Conservation (phyloP, 768 basidiomycete genomes). For the Tubosaeta brunneosetosa region DNA sequence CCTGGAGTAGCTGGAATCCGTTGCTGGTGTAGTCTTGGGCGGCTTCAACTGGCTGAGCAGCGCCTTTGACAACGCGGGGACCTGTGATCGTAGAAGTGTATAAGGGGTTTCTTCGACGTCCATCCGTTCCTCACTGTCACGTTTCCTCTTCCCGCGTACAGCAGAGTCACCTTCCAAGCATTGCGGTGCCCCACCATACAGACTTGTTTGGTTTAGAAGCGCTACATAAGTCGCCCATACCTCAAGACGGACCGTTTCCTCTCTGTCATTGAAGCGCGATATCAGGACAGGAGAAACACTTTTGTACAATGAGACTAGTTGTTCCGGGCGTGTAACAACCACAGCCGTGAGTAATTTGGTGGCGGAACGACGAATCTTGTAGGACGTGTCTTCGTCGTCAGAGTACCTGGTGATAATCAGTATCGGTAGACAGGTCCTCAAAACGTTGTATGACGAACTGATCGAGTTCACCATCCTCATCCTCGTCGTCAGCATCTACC, state of each 20-base stretch:
- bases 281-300: conserved; percentile 85
- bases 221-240: conserved; percentile 83
- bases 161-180: conserved; percentile 44
- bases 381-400: conserved; percentile 97
- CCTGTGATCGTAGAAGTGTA: conserved; percentile 65
- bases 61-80: conserved; percentile 73
- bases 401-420: conserved; percentile 60
- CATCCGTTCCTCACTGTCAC: conserved; percentile 72
- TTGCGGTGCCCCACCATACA: conserved; percentile 67
- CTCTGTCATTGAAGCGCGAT: conserved; percentile 88
- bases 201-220: conserved; percentile 77
- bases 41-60: conserved; percentile 83
- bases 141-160: conserved; percentile 66
- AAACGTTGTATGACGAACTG: conserved; percentile 46
- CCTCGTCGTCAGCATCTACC: conserved; percentile 60
- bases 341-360: conserved; percentile 85
- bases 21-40: conserved; percentile 68
- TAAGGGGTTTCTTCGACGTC: conserved; percentile 70
- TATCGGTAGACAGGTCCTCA: not conserved
- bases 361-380: conserved; percentile 92
- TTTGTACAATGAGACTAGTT: conserved; percentile 73
- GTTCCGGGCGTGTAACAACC: conserved; percentile 86
- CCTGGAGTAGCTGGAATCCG: conserved; percentile 78
- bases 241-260: conserved; percentile 91
- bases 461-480: conserved; percentile 80